Evolutionary conservation across 768 basidiomycete genomes (phyloP).

Genomic region (Pleurotus giganteus): DNA sequence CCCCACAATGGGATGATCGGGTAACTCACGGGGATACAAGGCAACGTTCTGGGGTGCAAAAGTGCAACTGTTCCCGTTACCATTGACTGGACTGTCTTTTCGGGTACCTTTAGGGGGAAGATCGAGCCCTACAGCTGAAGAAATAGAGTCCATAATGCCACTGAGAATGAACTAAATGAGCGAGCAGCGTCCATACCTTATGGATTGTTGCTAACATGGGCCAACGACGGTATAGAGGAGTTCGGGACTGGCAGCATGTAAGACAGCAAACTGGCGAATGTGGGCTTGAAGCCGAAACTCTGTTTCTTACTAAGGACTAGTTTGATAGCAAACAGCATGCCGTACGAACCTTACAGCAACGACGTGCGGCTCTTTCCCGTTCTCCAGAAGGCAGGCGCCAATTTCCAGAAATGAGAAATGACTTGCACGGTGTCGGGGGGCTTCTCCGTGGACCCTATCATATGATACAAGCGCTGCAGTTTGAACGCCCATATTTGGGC

Average conservation of each 20-base stretch:
- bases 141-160: not conserved
- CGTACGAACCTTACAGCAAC: slow-evolving; percentile 4
- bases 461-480: slow-evolving; percentile 6
- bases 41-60: slow-evolving; percentile 8
- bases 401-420: not conserved
- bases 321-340: slow-evolving; percentile 10
- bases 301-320: slow-evolving; percentile 1
- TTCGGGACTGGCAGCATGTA: slow-evolving; percentile 1
- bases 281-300: not conserved
- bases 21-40: not conserved
- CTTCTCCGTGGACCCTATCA: not conserved
- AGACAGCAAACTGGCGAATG: not conserved
- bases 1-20: slow-evolving; percentile 9
- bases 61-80: not conserved
- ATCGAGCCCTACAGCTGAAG: not conserved
- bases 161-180: not conserved
- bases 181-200: not conserved
- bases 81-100: not conserved
- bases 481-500: slow-evolving; percentile 6
- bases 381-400: slow-evolving; percentile 9
- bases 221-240: not conserved
- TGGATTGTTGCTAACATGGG: not conserved
- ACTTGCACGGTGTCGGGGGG: not conserved
- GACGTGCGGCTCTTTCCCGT: slow-evolving; percentile 8
- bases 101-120: not conserved